Base-by-base conservation (phyloP, 1,284 basidiomycete genomes). In the Gymnopus androsaceus region DNA sequence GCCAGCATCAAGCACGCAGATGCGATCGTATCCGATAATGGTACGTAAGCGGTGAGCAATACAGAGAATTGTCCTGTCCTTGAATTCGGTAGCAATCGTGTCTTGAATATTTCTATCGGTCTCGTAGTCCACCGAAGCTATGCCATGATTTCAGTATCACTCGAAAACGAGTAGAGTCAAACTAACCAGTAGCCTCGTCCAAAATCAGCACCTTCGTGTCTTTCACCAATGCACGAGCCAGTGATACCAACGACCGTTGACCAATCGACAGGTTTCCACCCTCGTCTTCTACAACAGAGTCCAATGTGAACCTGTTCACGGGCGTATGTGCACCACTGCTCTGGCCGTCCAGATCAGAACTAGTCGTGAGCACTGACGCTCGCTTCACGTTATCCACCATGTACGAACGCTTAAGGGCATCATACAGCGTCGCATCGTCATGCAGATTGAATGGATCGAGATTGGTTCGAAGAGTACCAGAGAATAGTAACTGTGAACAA, bases 61-160 rank as follows among this genome's bases (percentile, higher is more conserved):
- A 66, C 88, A 92, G 8, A 93, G 69, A 50, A 92, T 84, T 0
- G 93, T 95, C 51, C 88, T 83, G 66, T 90, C 84, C 44, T 75
- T 74, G 73, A 95, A 95, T 73, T 94, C 92, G 45, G 78, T 78
- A 2, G 88, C 80, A 60, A 95, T 94, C n/a, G 92, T 94, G 59
- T 86, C 79, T 68, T 95, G 92, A 58, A 95, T 92, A 60, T 88
- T 88, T 58, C 82, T 77, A 70, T 95, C 92, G 0, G 92, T 94
- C 69, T 90, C 88, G 59, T 86, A 92, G 69, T 91, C 88, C 23
- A 90, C 88, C 2, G 87, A 89, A 17, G 89, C 89, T 75, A 28
- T 27, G 17, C 15, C 25, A n/a, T 47, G 21, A 51, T 17, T 36
- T n/a, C n/a, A n/a, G 42, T 27, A 31, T 25, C 27, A 34, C 51